Conservation (phyloP, 2,329 filamentous ascomycete species). For the Cryphonectria naterciae region DNA sequence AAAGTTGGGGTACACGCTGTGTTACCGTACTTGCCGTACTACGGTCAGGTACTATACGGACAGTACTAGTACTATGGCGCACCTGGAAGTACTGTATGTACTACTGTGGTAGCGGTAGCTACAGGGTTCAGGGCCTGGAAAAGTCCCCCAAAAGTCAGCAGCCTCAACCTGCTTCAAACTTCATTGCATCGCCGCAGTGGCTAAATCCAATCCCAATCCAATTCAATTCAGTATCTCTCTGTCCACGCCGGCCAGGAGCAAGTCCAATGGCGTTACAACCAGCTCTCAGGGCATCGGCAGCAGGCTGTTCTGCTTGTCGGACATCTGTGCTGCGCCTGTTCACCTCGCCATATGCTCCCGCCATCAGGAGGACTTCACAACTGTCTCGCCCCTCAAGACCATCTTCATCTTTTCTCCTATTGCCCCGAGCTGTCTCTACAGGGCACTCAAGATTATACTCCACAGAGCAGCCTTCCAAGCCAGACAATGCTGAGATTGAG, state of each 20-base stretch:
- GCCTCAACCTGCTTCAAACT: no score
- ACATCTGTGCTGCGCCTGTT: slow-evolving; percentile 35
- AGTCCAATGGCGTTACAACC: slow-evolving; percentile 31
- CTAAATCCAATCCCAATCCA: not conserved
- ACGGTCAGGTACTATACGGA: no score
- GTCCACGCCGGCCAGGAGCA: not conserved
- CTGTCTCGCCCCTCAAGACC: slow-evolving; percentile 2
- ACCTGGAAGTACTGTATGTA: not conserved
- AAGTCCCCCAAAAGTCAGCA: not conserved
- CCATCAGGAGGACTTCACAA: slow-evolving; percentile 27
- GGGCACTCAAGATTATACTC: slow-evolving; percentile 14
- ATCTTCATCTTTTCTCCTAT: slow-evolving; percentile 3
- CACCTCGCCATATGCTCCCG: slow-evolving; percentile 26
- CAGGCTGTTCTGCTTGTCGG: slow-evolving; percentile 38
- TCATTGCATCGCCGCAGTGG: no score
- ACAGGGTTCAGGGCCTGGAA: not conserved
- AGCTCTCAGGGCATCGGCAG: slow-evolving; percentile 35
- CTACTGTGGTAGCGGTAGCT: not conserved
- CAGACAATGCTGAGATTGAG: not conserved
- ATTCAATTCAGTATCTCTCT: not conserved
- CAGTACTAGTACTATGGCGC: no score
- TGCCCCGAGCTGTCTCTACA: not conserved
- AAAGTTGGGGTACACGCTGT: slow-evolving; percentile 3
- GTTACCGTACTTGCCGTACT: not conserved
- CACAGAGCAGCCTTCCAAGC: slow-evolving; percentile 5